A percentile compares a stretch with the other conserved stretches of the same genome.
phyloP scores from a whole-genome alignment of 1,284 basidiomycete genomes.

The Sanghuangporus baumii region DNA sequence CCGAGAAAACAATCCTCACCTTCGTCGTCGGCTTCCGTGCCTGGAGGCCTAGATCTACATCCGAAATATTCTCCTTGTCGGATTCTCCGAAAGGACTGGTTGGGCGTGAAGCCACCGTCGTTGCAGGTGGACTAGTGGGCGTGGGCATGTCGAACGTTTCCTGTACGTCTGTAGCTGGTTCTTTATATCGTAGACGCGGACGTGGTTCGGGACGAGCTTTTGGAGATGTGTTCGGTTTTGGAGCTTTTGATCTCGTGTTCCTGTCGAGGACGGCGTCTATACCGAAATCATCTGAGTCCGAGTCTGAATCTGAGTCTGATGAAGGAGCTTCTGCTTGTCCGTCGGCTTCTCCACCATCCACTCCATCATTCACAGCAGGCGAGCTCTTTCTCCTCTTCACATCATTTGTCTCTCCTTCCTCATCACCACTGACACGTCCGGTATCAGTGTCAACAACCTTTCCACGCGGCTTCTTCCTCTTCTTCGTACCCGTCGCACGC shows the following conservation, averaged over 20 bases:
- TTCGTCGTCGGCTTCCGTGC: constrained; percentile 7
- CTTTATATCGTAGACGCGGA: background rate
- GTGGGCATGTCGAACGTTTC: background rate
- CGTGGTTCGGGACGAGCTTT: constrained; percentile 2
- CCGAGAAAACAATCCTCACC: constrained; percentile 8
- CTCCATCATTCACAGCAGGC: background rate
- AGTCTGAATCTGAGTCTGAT: constrained; percentile 4
- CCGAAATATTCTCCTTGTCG: background rate
- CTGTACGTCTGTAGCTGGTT: background rate
- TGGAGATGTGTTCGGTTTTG: background rate
- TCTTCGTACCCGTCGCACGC: constrained; percentile 65
- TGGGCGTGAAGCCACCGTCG: background rate
- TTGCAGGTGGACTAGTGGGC: background rate
- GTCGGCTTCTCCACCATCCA: background rate
- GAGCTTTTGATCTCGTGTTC: background rate
- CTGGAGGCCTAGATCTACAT: background rate
- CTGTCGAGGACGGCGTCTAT: background rate
- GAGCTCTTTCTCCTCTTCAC: constrained; percentile 7
- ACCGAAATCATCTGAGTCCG: background rate
- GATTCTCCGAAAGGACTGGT: background rate
- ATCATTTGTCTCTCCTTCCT: background rate
- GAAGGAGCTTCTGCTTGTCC: background rate
- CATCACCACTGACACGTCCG: background rate
- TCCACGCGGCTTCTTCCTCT: constrained; percentile 36
- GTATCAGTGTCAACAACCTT: constrained; percentile 15